A percentile compares a stretch with the other conserved stretches of the same genome.
These are phyloP conservation scores for Kwoniella sp. DNA, from an alignment of 768 basidiomycete genomes.

Conservation along the genomic window DNA sequence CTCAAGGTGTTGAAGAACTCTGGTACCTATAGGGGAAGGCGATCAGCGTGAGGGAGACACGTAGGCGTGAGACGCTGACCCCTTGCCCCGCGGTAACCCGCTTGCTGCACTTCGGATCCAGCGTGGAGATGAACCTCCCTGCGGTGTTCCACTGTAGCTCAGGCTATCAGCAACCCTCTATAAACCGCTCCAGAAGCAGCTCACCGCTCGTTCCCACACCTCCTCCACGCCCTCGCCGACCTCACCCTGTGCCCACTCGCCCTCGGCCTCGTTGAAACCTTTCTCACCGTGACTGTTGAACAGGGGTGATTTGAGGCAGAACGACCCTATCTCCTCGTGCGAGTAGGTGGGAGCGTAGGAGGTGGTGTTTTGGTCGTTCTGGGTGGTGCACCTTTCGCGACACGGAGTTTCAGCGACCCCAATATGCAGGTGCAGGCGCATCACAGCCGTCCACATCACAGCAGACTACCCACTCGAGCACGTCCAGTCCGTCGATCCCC, in stretches of 20 bases:
- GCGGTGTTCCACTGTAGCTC: constrained; percentile 38
- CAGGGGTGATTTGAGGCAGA: constrained; percentile 26
- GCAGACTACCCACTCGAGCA: constrained; percentile 42
- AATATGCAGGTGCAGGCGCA: neutral
- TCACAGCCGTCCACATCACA: too few species aligned
- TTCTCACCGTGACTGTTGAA: constrained; percentile 36
- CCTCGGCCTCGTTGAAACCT: constrained; percentile 33
- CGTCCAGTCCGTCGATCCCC: constrained; percentile 47
- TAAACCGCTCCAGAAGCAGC: too few species aligned
- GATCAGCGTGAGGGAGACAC: neutral
- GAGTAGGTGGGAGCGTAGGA: constrained; percentile 25
- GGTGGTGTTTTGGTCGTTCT: neutral
- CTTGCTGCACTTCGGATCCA: constrained; percentile 30
- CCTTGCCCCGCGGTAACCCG: constrained; percentile 17
- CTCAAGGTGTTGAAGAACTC: constrained; percentile 40
- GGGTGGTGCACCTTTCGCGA: constrained; percentile 23
- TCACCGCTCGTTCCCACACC: constrained; percentile 44
- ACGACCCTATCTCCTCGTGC: constrained; percentile 43
- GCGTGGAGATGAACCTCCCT: constrained; percentile 42
- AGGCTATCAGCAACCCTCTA: too few species aligned
- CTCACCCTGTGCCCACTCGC: constrained; percentile 48
- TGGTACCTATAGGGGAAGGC: constrained; percentile 27
- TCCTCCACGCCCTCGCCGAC: constrained; percentile 49
- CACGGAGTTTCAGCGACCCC: neutral
- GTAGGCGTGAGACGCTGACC: constrained; percentile 14